Conservation (phyloP, 805 yeast genomes). For the Komagataella mondaviorum region DNA sequence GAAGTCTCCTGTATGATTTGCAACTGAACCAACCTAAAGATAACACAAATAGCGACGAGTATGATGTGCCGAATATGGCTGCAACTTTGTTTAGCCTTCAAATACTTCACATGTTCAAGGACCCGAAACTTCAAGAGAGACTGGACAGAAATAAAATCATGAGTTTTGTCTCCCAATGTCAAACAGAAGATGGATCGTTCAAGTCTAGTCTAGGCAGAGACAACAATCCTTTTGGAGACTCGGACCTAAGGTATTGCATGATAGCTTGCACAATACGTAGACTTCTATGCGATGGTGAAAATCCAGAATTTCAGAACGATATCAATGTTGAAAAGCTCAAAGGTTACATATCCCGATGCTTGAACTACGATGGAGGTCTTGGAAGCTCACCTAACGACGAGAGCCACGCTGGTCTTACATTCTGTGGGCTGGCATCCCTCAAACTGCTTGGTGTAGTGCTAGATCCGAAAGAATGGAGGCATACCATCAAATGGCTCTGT, state of each 20-base stretch:
- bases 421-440: conserved; percentile 64
- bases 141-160: conserved; percentile 30
- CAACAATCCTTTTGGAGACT: conserved; percentile 35
- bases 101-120: conserved; percentile 35
- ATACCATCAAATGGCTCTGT: conserved; percentile 44
- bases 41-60: conserved; percentile 10
- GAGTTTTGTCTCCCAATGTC: conserved; percentile 47
- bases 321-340: conserved; percentile 28
- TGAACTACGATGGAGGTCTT: conserved; percentile 58
- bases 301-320: conserved; percentile 15
- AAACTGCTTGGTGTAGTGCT: conserved; percentile 20
- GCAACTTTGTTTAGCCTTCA: conserved; percentile 69
- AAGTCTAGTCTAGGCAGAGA: conserved; percentile 23
- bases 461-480: conserved; percentile 12
- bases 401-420: conserved; percentile 79
- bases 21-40: not conserved
- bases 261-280: conserved; percentile 54
- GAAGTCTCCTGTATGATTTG: conserved; percentile 34
- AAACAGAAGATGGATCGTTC: conserved; percentile 48
- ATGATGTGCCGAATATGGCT: conserved; percentile 54
- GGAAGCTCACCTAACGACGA: conserved; percentile 38
- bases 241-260: conserved; percentile 63
- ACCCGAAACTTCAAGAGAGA: conserved; percentile 19
- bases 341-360: conserved; percentile 20
- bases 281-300: conserved; percentile 24